phyloP scores from a whole-genome alignment of 164 flowering plant species.

The Annona cherimola region DNA sequence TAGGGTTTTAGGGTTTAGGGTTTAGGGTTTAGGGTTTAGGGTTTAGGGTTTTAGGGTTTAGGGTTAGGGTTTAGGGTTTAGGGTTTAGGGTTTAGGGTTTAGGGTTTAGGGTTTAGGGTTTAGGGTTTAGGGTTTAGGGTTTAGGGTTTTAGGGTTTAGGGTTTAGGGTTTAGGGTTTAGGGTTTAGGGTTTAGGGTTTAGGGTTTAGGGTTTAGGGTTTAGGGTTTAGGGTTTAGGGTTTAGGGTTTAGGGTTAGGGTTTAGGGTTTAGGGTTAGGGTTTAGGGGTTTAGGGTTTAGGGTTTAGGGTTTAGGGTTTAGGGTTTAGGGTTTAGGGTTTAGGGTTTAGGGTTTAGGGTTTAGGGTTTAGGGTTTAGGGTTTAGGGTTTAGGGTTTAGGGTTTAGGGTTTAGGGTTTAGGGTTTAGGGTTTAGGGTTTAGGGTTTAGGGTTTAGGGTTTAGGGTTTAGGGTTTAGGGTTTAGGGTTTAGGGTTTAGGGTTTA shows the following conservation, averaged over 20 bases:
- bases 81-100: constrained; percentile 15
- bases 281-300: no score
- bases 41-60: no score
- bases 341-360: constrained; percentile 19
- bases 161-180: constrained; percentile 10
- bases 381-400: constrained; percentile 9
- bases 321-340: constrained; percentile 19
- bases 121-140: constrained; percentile 15
- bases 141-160: no score
- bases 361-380: constrained; percentile 23
- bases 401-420: constrained; percentile 13
- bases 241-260: constrained; percentile 1
- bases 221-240: constrained; percentile 2
- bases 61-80: constrained; percentile 11
- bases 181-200: constrained; percentile 3
- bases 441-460: constrained; percentile 18
- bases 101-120: constrained; percentile 16
- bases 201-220: constrained; percentile 7
- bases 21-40: no score
- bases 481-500: constrained; percentile 20
- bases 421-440: constrained; percentile 18
- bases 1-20: no score
- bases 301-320: constrained; percentile 3
- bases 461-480: constrained; percentile 23
- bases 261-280: constrained; percentile 13